Evolutionary conservation across 148 eudicot genomes (phyloP).

Genomic region (Persicaria maculosa): DNA sequence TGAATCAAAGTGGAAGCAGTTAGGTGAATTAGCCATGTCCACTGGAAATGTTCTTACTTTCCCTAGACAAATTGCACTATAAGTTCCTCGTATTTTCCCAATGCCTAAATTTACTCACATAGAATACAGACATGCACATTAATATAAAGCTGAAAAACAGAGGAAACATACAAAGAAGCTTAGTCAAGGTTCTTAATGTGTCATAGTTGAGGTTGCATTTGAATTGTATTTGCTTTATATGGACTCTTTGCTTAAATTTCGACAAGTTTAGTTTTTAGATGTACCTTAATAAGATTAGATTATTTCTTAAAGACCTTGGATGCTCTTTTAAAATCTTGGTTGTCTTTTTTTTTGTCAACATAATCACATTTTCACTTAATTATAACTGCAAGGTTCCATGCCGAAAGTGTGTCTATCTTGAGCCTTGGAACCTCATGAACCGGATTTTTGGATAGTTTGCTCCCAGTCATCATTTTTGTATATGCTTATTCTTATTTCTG

Average conservation of each 20-base stretch:
- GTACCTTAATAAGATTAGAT: too few relatives aligned
- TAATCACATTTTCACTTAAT: too few relatives aligned
- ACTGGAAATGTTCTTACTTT: constrained; percentile 58
- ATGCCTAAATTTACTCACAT: too few relatives aligned
- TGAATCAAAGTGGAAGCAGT: constrained; percentile 96
- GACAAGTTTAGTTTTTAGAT: too few relatives aligned
- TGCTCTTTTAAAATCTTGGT: too few relatives aligned
- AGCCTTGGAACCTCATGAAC: constrained; percentile 90
- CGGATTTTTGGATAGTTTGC: constrained; percentile 23
- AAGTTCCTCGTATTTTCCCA: not conserved
- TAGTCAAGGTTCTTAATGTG: too few relatives aligned
- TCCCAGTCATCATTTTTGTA: not conserved
- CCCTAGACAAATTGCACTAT: not conserved
- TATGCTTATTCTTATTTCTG: too few relatives aligned
- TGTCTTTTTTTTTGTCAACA: too few relatives aligned
- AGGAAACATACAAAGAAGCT: not conserved
- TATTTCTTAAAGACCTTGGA: too few relatives aligned
- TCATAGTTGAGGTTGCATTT: too few relatives aligned
- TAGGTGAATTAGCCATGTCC: constrained; percentile 98
- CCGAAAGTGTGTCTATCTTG: constrained; percentile 44
- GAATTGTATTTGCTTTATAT: too few relatives aligned
- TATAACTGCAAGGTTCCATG: constrained; percentile 51
- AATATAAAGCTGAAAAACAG: not conserved
- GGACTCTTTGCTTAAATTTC: too few relatives aligned
- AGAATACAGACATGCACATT: not conserved